Evolutionary conservation across 176 grass and related monocot species (phyloP).

Genomic region (Ananas comosus): DNA sequence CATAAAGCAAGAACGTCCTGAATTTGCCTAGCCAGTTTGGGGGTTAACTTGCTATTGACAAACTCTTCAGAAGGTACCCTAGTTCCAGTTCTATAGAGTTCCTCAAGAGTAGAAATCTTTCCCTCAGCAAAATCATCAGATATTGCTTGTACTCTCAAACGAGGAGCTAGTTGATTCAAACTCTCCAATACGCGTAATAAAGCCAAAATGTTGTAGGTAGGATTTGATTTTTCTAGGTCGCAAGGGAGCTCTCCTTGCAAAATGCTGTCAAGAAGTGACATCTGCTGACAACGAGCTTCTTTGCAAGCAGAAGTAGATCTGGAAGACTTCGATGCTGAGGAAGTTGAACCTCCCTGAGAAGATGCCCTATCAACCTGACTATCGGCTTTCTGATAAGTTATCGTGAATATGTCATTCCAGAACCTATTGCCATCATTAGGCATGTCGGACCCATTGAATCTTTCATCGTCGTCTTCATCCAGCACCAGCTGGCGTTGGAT

Average conservation of each 20-base stretch:
- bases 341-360: slow-evolving; percentile 31
- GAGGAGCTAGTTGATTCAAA: slow-evolving; percentile 64
- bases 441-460: slow-evolving; percentile 45
- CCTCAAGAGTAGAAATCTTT: slow-evolving; percentile 33
- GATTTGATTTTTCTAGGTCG: slow-evolving; percentile 56
- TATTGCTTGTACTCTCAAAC: slow-evolving; percentile 38
- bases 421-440: slow-evolving; percentile 62
- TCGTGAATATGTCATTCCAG: slow-evolving; percentile 78
- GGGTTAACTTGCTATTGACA: slow-evolving; percentile 74
- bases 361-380: slow-evolving; percentile 28
- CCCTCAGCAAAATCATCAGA: slow-evolving; percentile 69
- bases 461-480: slow-evolving; percentile 64
- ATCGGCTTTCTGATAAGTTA: slow-evolving; percentile 91
- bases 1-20: slow-evolving; percentile 87
- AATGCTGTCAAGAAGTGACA: slow-evolving; percentile 69
- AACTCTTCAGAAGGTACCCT: slow-evolving; percentile 57
- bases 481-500: slow-evolving; percentile 52
- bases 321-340: slow-evolving; percentile 27
- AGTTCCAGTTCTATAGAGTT: slow-evolving; percentile 31
- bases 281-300: slow-evolving; percentile 23
- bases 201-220: slow-evolving; percentile 72
- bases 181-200: slow-evolving; percentile 62
- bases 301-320: slow-evolving; percentile 34
- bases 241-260: slow-evolving; percentile 75
- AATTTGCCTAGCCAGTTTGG: slow-evolving; percentile 81